Evolutionary conservation across 2,329 filamentous ascomycete genomes (phyloP).

Genomic region (Fonsecaea multimorphosa): DNA sequence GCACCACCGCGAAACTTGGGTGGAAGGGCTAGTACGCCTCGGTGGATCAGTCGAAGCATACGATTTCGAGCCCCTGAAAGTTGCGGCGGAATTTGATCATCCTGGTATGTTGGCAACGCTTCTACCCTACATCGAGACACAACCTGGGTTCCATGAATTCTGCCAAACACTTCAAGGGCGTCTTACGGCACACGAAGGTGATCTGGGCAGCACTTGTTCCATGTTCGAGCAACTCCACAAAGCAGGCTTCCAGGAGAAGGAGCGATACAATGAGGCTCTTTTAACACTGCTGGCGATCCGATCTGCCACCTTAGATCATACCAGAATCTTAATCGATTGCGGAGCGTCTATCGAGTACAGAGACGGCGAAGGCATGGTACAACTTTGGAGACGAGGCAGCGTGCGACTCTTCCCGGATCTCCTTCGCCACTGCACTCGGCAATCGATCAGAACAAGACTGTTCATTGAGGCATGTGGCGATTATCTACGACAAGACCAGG

Average conservation of each 20-base stretch:
- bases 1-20: constrained; percentile 6
- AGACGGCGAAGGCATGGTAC: constrained; percentile 13
- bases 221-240: constrained; percentile 13
- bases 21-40: not conserved
- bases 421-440: constrained; percentile 2
- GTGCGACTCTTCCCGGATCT: constrained; percentile 12
- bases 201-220: constrained; percentile 3
- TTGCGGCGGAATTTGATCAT: constrained; percentile 2
- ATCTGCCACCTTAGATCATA: not conserved
- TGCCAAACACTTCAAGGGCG: constrained; percentile 5
- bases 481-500: constrained; percentile 3
- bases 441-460: constrained; percentile 2
- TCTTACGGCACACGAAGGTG: not conserved
- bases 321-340: not conserved
- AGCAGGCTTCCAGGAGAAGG: not conserved
- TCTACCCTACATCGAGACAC: not conserved
- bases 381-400: constrained; percentile 15
- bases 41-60: constrained; percentile 21
- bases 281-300: not conserved
- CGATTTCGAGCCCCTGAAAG: constrained; percentile 11
- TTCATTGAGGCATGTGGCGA: constrained; percentile 13
- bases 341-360: constrained; percentile 16
- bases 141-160: not conserved
- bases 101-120: constrained; percentile 6
- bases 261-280: constrained; percentile 6